Evolutionary conservation across 192 early-diverging fungal species (phyloP).

Genomic region (Podila epicladia): DNA sequence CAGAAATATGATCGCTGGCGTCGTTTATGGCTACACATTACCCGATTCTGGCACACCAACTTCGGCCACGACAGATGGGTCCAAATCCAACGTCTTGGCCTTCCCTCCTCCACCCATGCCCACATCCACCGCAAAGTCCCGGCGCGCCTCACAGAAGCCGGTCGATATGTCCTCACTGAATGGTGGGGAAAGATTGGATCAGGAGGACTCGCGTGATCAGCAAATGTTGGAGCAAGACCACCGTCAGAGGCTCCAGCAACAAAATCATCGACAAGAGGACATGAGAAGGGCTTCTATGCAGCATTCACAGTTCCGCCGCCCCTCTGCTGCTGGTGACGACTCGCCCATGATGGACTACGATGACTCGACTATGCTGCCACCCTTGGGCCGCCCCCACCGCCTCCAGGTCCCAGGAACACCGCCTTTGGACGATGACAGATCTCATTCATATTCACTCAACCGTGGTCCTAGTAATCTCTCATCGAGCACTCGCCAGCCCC

Average conservation of each 20-base stretch:
- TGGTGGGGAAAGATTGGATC: background rate
- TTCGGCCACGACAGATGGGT: constrained; percentile 2
- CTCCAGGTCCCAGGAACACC: constrained; percentile 32
- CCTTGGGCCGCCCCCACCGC: background rate
- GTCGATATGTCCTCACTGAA: background rate
- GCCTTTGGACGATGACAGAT: constrained; percentile 15
- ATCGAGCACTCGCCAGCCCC: constrained; percentile 7
- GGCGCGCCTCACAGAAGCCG: constrained; percentile 14
- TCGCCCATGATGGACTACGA: constrained; percentile 44
- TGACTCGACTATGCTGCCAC: background rate
- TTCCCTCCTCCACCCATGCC: constrained; percentile 14
- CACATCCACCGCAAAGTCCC: constrained; percentile 8
- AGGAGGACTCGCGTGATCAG: background rate
- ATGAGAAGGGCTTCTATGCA: constrained; percentile 25
- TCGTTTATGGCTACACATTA: constrained; percentile 37
- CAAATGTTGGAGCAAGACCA: constrained; percentile 6
- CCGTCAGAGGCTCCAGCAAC: constrained; percentile 8
- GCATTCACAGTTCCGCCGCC: constrained; percentile 12
- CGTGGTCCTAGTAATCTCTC: background rate
- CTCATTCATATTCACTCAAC: constrained; percentile 11
- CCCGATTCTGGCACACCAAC: constrained; percentile 21
- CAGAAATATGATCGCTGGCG: constrained; percentile 44
- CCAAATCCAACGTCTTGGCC: constrained; percentile 3
- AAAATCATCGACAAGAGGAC: constrained; percentile 4
- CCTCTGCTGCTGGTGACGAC: constrained; percentile 26